phyloP scores from a whole-genome alignment of 179 eudicot genomes.

The Silene vulgaris region DNA sequence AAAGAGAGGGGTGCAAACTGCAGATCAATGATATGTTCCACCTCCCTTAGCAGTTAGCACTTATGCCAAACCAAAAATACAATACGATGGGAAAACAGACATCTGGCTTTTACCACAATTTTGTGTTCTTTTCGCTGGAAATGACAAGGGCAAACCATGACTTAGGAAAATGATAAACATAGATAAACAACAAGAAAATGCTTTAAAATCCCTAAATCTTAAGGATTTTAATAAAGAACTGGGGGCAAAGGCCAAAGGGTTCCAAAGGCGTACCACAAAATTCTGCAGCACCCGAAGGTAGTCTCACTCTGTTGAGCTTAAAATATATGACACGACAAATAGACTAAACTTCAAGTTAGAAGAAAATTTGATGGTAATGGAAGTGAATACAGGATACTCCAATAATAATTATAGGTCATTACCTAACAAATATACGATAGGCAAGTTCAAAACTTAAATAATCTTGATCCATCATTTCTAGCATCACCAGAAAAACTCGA shows the following conservation, averaged over 20 bases:
- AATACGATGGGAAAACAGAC: neutral
- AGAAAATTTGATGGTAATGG: neutral
- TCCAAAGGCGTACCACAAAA: conserved; percentile 2
- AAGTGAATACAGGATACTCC: neutral
- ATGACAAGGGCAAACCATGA: neutral
- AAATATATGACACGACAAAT: neutral
- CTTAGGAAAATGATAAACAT: conserved; percentile 1
- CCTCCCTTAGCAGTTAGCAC: conserved; percentile 9
- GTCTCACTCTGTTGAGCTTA: conserved; percentile 4
- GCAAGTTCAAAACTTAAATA: neutral
- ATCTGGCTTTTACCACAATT: conserved; percentile 2
- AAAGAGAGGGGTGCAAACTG: neutral
- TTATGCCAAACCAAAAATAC: conserved; percentile 9
- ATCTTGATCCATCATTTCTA: neutral
- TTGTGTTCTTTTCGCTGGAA: neutral
- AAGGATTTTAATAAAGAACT: neutral
- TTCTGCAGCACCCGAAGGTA: neutral
- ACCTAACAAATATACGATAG: conserved; percentile 1
- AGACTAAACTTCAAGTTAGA: neutral
- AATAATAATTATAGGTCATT: neutral
- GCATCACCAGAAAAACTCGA: neutral
- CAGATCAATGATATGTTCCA: neutral
- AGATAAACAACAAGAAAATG: neutral
- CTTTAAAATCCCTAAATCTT: neutral
- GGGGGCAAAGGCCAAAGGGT: neutral